phyloP scores from a whole-genome alignment of 805 yeast species.

The Monosporozyma aquatica region DNA sequence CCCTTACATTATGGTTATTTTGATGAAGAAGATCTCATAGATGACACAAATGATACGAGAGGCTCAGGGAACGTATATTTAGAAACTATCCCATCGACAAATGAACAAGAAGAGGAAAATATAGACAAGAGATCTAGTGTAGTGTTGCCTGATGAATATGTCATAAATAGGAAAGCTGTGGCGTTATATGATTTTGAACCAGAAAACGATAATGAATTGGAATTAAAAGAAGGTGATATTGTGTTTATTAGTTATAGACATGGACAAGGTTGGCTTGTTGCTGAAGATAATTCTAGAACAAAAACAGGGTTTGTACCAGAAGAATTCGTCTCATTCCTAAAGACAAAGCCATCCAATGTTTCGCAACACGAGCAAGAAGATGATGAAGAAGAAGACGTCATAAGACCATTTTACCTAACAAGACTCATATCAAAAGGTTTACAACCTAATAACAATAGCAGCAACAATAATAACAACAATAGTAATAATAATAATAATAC shows the following conservation, averaged over 20 bases:
- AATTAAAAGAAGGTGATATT: slow-evolving; percentile 67
- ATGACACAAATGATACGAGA: no score
- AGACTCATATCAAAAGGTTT: slow-evolving; percentile 26
- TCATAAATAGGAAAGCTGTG: slow-evolving; percentile 51
- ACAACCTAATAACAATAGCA: slow-evolving; percentile 4
- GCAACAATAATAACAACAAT: slow-evolving; percentile 8
- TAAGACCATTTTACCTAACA: slow-evolving; percentile 42
- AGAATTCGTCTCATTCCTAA: slow-evolving; percentile 64
- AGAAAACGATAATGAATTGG: slow-evolving; percentile 89
- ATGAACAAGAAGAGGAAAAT: slow-evolving; percentile 12
- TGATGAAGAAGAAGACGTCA: slow-evolving; percentile 15
- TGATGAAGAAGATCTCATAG: slow-evolving; percentile 18
- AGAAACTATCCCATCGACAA: neutral
- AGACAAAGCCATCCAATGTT: no score
- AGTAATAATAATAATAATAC: slow-evolving; percentile 7
- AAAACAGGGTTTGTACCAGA: slow-evolving; percentile 88
- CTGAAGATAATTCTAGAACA: slow-evolving; percentile 40
- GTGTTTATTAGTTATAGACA: slow-evolving; percentile 83
- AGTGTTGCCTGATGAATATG: slow-evolving; percentile 31
- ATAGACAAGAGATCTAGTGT: slow-evolving; percentile 24
- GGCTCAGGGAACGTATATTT: slow-evolving; percentile 10
- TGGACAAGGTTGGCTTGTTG: slow-evolving; percentile 98
- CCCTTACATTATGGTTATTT: slow-evolving; percentile 62
- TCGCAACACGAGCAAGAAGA: no score
- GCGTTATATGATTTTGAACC: slow-evolving; percentile 87